Evolutionary conservation across 768 basidiomycete genomes (phyloP), one percentile per base, ranked within the genome.

Genomic region (Gyrodon lividus): DNA sequence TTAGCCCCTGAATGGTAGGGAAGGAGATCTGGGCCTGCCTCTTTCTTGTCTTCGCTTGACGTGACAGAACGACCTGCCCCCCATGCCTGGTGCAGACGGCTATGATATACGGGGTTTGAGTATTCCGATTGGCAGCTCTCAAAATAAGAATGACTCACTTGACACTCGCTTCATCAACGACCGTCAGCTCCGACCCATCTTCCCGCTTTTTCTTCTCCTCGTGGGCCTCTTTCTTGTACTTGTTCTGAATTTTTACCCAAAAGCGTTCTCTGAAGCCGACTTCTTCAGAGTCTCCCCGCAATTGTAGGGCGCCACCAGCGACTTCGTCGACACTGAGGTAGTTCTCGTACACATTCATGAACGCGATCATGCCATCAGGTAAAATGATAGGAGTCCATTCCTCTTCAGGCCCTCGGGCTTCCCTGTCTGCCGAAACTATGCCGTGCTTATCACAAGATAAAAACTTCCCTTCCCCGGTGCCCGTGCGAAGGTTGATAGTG

Each of bases 361-460:
- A 87, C 6, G 89, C 87, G 43, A 89, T 82, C 86, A 92, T 90
- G 37, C 89, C 90, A 52, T 89, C 89, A 9, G 88, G 82, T 20
- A 90, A 69, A 50, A 93, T 73, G 22, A 92, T 80, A 14, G 92
- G 87, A 3, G 87, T 89, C 90, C 92, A 97, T 69, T 95, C 93
- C 68, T 97, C 93, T 68, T 96, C 91, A 4, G 90, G 88, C 2
- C 93, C 94, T 28, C 93, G 80, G 23, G 93, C 93, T 62, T 97
- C 93, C 41, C 89, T 77, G 64, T 91, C 87, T 39, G 89, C 86
- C 56, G 86, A 82, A 13, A 96, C 86, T 17, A 92, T 74, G 6
- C 93, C 93, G 60, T 91, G 84, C 54, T 84, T 78, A 72, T 95
- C 91, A 70, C 87, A 90, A 7, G 89, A 92, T 42, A 97, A 72